These are phyloP conservation scores for Boletus rex-veris DNA, from an alignment of 768 basidiomycete genomes.

Conservation along the genomic window DNA sequence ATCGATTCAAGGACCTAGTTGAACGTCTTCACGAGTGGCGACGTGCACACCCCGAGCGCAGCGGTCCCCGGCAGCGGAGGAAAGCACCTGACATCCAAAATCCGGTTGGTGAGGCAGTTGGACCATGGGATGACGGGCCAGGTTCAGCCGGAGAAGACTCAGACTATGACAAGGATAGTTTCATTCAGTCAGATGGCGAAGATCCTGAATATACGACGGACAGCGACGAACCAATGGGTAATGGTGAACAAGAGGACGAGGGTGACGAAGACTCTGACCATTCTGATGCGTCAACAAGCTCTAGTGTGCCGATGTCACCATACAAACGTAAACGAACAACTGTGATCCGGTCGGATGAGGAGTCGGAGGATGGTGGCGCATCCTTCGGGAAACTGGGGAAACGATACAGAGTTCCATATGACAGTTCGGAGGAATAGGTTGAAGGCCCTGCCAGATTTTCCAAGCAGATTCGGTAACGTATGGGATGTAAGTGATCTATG, in stretches of 20 bases:
- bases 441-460: background rate
- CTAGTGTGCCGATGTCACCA: background rate
- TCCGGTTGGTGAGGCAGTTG: slow-evolving; percentile 13
- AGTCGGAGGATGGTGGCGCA: background rate
- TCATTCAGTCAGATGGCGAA: slow-evolving; percentile 5
- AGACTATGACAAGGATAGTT: slow-evolving; percentile 1
- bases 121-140: slow-evolving; percentile 8
- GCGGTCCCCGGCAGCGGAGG: slow-evolving; percentile 1
- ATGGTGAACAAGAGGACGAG: background rate
- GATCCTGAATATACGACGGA: background rate
- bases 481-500: background rate
- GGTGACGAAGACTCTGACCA: background rate
- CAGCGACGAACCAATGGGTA: background rate
- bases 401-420: slow-evolving; percentile 3
- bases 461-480: background rate
- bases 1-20: slow-evolving; percentile 7
- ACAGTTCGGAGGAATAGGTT: slow-evolving; percentile 1
- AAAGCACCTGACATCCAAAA: slow-evolving; percentile 4
- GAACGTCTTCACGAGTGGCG: slow-evolving; percentile 10
- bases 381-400: background rate
- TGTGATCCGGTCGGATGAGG: slow-evolving; percentile 4
- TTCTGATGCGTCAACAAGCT: background rate
- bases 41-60: slow-evolving; percentile 9
- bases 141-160: slow-evolving; percentile 13
- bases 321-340: slow-evolving; percentile 2